A percentile compares a stretch with the other conserved stretches of the same genome.
Conservation (phyloP, 1,284 basidiomycete species). For the Tilletia setariae region DNA sequence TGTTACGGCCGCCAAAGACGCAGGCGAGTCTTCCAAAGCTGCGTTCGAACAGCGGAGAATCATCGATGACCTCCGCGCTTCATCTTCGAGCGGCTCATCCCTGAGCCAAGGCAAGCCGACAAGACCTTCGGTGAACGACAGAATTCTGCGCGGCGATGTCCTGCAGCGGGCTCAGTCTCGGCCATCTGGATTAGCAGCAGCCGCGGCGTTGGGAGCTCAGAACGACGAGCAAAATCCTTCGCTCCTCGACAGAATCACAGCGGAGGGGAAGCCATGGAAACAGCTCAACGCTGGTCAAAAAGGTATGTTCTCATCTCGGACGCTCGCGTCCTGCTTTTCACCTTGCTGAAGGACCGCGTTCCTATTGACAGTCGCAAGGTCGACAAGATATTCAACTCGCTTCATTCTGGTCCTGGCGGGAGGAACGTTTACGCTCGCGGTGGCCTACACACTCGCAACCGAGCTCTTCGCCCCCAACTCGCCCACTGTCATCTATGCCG, state of each 20-base stretch:
- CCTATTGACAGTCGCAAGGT: neutral
- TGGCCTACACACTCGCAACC: slow-evolving; percentile 76
- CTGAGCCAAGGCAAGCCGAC: neutral
- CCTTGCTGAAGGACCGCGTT: neutral
- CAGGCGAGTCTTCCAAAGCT: neutral
- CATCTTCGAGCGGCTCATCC: neutral
- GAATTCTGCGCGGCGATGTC: neutral
- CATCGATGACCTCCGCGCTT: neutral
- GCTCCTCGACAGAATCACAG: slow-evolving; percentile 7
- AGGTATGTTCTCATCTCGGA: neutral
- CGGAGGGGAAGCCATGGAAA: slow-evolving; percentile 12
- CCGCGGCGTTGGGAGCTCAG: neutral
- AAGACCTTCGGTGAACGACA: neutral
- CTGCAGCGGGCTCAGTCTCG: neutral
- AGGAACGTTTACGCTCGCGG: slow-evolving; percentile 62
- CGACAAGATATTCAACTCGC: neutral
- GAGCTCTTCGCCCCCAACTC: slow-evolving; percentile 90
- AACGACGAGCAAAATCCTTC: neutral
- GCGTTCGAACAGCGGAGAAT: slow-evolving; percentile 13
- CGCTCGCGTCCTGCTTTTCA: neutral
- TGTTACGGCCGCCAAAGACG: neutral
- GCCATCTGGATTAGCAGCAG: neutral
- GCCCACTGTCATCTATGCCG: slow-evolving; percentile 79
- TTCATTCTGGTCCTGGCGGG: slow-evolving; percentile 73
- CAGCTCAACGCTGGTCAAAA: slow-evolving; percentile 2